phyloP scores from a whole-genome alignment of 352 stramenopile species.

The Globisporangium apiculatum region DNA sequence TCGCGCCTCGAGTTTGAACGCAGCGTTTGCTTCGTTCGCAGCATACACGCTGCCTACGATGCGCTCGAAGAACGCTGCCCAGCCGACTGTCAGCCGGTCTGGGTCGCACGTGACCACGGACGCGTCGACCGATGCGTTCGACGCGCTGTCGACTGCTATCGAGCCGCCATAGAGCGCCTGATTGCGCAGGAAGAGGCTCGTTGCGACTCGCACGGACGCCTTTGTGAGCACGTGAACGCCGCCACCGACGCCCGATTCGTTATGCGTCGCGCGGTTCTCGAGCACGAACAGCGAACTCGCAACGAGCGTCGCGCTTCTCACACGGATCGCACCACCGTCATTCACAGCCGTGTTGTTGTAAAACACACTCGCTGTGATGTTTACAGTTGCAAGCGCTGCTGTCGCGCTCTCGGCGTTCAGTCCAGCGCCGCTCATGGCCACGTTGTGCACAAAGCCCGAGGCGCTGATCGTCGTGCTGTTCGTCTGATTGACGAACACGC shows the following conservation, averaged over 20 bases:
- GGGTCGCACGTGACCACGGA: conserved; percentile 19
- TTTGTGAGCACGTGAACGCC: conserved; percentile 14
- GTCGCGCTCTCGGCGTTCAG: conserved; percentile 12
- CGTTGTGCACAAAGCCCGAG: conserved; percentile 20
- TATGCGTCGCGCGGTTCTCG: conserved; percentile 21
- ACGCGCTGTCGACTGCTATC: conserved; percentile 17
- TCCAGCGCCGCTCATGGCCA: conserved; percentile 17
- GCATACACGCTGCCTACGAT: conserved; percentile 17
- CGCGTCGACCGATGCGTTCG: conserved; percentile 11
- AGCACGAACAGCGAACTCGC: conserved; percentile 16
- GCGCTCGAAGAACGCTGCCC: conserved; percentile 15
- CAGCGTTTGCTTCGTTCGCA: conserved; percentile 6
- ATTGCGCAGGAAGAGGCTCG: conserved; percentile 30
- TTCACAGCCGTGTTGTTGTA: conserved; percentile 36
- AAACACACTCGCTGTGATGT: conserved; percentile 17
- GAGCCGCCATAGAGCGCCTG: conserved; percentile 20
- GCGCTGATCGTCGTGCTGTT: conserved; percentile 12
- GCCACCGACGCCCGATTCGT: conserved; percentile 20
- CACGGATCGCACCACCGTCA: conserved; percentile 20
- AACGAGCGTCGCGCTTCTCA: conserved; percentile 2
- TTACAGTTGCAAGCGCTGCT: background rate
- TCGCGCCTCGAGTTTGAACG: conserved; percentile 4
- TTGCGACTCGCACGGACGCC: conserved; percentile 9
- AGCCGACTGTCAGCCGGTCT: conserved; percentile 10
- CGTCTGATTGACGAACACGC: conserved; percentile 18